Percentiles rank a stretch among this genome's conserved stretches.
These are phyloP conservation scores for Cyberlindnera xylosilytica DNA, from an alignment of 805 yeast species.

Conservation along the genomic window DNA sequence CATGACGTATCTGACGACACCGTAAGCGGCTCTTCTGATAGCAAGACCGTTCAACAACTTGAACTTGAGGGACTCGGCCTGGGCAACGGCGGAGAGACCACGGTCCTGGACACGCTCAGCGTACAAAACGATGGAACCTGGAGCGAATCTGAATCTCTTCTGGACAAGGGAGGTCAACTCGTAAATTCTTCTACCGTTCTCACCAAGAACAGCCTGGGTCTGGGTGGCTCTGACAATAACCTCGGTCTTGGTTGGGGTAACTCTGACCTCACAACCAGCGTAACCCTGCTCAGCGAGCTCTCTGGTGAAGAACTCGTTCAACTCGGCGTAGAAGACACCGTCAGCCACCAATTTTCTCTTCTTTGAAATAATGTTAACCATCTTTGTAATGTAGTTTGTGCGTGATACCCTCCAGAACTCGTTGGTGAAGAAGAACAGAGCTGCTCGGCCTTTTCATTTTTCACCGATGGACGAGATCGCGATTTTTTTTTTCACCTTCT, in stretches of 20 bases:
- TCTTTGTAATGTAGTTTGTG: slow-evolving; percentile 17
- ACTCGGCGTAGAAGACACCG: slow-evolving; percentile 99
- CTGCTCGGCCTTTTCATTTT: slow-evolving; percentile 5
- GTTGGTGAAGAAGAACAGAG: background rate
- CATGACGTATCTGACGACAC: slow-evolving; percentile 99
- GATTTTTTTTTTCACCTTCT: background rate
- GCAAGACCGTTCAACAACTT: slow-evolving; percentile 98
- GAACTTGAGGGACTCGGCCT: slow-evolving; percentile 98
- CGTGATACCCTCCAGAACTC: slow-evolving; percentile 1
- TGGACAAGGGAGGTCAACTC: slow-evolving; percentile 96
- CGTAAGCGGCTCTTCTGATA: slow-evolving; percentile 99
- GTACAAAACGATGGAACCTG: slow-evolving; percentile 89
- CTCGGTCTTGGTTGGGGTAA: slow-evolving; percentile 97
- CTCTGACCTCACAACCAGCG: slow-evolving; percentile 99
- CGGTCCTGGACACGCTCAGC: slow-evolving; percentile 99
- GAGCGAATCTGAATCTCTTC: slow-evolving; percentile 97
- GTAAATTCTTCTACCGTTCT: slow-evolving; percentile 99
- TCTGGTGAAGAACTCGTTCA: slow-evolving; percentile 99
- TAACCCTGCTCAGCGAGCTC: slow-evolving; percentile 99
- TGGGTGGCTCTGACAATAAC: slow-evolving; percentile 98
- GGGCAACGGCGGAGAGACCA: slow-evolving; percentile 99
- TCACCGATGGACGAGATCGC: background rate
- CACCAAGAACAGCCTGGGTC: slow-evolving; percentile 98
- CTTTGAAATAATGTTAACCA: slow-evolving; percentile 67
- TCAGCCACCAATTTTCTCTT: slow-evolving; percentile 99